Evolutionary conservation across 2,329 filamentous ascomycete species (phyloP).

Genomic region (Colletotrichum tofieldiae): DNA sequence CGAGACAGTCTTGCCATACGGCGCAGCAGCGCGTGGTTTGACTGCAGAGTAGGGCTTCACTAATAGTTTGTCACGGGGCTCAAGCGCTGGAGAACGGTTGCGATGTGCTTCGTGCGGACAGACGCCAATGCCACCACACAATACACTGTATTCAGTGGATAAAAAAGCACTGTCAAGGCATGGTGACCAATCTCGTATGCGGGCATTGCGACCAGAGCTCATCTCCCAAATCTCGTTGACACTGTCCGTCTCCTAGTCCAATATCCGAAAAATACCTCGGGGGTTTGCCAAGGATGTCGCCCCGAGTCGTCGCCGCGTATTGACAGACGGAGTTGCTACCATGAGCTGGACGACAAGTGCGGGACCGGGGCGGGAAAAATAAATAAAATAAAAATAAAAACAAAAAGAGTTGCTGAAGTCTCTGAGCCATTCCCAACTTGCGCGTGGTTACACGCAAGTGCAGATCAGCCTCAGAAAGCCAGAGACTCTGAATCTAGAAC

Average conservation of each 20-base stretch:
- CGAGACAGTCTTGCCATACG: slow-evolving; percentile 13
- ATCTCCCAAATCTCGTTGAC: slow-evolving; percentile 22
- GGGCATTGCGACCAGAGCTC: slow-evolving; percentile 27
- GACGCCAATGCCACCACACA: not conserved
- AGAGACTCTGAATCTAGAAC: not conserved
- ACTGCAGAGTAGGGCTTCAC: not conserved
- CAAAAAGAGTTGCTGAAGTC: not conserved
- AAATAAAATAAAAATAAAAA: too few relatives aligned
- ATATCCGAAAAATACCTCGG: slow-evolving; percentile 13
- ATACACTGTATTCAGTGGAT: slow-evolving; percentile 10
- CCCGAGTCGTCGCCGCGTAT: slow-evolving; percentile 6
- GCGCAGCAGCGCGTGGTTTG: not conserved
- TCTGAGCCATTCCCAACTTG: not conserved
- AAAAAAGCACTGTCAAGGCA: slow-evolving; percentile 4
- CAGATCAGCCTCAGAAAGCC: not conserved
- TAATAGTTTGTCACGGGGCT: not conserved
- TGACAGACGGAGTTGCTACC: slow-evolving; percentile 15
- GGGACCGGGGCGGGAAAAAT: not conserved
- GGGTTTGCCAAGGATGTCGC: slow-evolving; percentile 2
- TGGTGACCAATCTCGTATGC: slow-evolving; percentile 31
- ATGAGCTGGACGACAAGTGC: not conserved
- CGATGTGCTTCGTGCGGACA: not conserved
- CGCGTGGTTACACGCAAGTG: slow-evolving; percentile 1
- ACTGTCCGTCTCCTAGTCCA: not conserved
- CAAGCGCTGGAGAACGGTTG: not conserved